Conservation (phyloP, 495 filamentous ascomycete species). For the Podospora conica region DNA sequence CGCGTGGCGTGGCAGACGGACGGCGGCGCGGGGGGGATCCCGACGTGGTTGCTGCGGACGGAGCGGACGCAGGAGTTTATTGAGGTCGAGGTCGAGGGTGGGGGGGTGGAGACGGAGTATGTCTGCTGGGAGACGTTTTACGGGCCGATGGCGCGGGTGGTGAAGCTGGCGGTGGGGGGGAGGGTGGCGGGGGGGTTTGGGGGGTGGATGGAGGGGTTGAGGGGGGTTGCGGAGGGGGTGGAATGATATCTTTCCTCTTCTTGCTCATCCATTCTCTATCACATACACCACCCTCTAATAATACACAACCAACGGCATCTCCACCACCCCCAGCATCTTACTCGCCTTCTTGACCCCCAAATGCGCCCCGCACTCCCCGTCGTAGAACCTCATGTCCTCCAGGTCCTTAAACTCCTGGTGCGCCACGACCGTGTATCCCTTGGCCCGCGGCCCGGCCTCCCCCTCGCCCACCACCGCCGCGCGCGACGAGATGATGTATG, state of each 20-base stretch:
- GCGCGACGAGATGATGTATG: slow-evolving; percentile 50
- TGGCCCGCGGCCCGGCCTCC: slow-evolving; percentile 50
- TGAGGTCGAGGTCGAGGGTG: slow-evolving; percentile 9
- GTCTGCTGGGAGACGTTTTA: slow-evolving; percentile 39
- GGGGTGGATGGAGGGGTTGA: slow-evolving; percentile 29
- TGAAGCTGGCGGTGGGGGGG: slow-evolving; percentile 13
- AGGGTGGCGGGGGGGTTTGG: slow-evolving; percentile 27
- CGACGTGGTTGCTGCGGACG: slow-evolving; percentile 24
- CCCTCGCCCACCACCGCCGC: slow-evolving; percentile 37
- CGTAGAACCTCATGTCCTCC: slow-evolving; percentile 69
- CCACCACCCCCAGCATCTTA: slow-evolving; percentile 29
- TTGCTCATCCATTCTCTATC: neutral
- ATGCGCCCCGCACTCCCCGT: slow-evolving; percentile 58
- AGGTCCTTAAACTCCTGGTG: slow-evolving; percentile 54
- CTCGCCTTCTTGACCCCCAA: slow-evolving; percentile 48
- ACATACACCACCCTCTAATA: slow-evolving; percentile 12
- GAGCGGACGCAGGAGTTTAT: slow-evolving; percentile 38
- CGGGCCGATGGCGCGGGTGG: slow-evolving; percentile 26
- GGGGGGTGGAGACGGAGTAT: slow-evolving; percentile 19
- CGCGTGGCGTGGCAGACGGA: slow-evolving; percentile 29
- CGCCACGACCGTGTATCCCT: slow-evolving; percentile 58
- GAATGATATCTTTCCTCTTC: neutral
- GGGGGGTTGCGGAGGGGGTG: slow-evolving; percentile 22
- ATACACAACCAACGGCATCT: slow-evolving; percentile 45
- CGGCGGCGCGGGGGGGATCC: slow-evolving; percentile 9